A percentile compares a stretch with the other conserved stretches of the same genome.
Conservation (phyloP, 1,284 basidiomycete species). For the Puccinia brachypodii region DNA sequence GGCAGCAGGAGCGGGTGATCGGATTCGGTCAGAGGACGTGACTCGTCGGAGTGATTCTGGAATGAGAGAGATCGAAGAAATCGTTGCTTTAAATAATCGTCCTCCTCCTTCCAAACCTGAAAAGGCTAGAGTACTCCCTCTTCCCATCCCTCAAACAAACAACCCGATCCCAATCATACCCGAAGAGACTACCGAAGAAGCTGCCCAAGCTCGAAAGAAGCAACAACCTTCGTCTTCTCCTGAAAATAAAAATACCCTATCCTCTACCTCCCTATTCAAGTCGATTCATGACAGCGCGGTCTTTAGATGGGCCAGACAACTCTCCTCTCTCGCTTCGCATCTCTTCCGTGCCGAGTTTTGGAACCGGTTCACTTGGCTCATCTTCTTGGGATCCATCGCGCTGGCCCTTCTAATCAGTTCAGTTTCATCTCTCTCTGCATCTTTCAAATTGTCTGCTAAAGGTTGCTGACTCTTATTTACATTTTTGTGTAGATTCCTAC, state of each 20-base stretch:
- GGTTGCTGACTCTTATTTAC: background rate
- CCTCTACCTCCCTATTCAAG: background rate
- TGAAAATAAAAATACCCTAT: background rate
- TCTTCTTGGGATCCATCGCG: background rate
- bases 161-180: background rate
- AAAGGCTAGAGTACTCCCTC: slow-evolving; percentile 13
- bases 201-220: too few relatives aligned
- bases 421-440: slow-evolving; percentile 11
- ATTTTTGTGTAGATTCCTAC: slow-evolving; percentile 2
- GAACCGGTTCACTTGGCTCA: slow-evolving; percentile 16
- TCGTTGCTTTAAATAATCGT: slow-evolving; percentile 28
- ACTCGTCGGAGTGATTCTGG: slow-evolving; percentile 25
- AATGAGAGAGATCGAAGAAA: slow-evolving; percentile 32
- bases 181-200: slow-evolving; percentile 10
- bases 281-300: slow-evolving; percentile 15
- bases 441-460: background rate
- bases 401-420: slow-evolving; percentile 40
- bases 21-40: background rate
- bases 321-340: background rate
- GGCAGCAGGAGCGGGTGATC: slow-evolving; percentile 1
- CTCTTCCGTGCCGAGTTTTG: slow-evolving; percentile 20
- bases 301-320: background rate
- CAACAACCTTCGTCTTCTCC: too few relatives aligned
- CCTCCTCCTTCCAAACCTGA: background rate
- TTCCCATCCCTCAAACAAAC: slow-evolving; percentile 21